Conservation (phyloP, 352 stramenopile genomes). For the Pythium insidiosum region DNA sequence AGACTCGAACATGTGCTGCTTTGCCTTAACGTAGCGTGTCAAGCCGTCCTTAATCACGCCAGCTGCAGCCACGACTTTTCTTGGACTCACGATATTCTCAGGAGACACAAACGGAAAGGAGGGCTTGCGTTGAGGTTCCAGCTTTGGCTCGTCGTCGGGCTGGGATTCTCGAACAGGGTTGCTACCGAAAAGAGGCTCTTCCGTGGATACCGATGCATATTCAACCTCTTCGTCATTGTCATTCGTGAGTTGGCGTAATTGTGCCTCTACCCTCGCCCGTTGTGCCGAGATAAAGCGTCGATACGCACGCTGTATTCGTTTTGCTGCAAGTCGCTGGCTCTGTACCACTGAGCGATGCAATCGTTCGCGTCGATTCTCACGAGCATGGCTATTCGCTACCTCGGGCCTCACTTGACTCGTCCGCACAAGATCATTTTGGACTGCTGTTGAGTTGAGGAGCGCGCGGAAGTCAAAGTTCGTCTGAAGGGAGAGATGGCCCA, state of each 20-base stretch:
- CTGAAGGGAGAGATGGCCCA: conserved; percentile 33
- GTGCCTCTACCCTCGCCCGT: not conserved
- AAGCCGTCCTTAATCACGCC: conserved; percentile 19
- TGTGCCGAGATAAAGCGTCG: conserved; percentile 1
- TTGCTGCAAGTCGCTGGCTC: not conserved
- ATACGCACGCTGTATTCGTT: conserved; percentile 15
- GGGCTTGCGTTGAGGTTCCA: no score
- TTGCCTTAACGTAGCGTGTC: conserved; percentile 30
- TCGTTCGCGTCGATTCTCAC: conserved; percentile 10
- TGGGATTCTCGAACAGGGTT: no score
- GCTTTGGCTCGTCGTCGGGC: no score
- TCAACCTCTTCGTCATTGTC: conserved; percentile 3
- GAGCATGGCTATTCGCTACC: no score
- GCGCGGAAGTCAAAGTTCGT: conserved; percentile 51
- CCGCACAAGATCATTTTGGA: conserved; percentile 16
- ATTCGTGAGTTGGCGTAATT: conserved; percentile 8
- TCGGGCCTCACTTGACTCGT: no score
- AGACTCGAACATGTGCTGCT: conserved; percentile 26
- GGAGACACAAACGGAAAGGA: not conserved
- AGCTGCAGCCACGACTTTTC: conserved; percentile 22
- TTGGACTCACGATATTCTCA: conserved; percentile 6
- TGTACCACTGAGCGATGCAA: conserved; percentile 4
- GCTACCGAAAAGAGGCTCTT: no score
- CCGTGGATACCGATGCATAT: not conserved
- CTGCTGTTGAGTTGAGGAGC: conserved; percentile 23